Percentiles rank a stretch among this genome's conserved stretches.
These are phyloP conservation scores for Brasilioporus rufonigricans DNA, from an alignment of 768 basidiomycete genomes.

Conservation along the genomic window DNA sequence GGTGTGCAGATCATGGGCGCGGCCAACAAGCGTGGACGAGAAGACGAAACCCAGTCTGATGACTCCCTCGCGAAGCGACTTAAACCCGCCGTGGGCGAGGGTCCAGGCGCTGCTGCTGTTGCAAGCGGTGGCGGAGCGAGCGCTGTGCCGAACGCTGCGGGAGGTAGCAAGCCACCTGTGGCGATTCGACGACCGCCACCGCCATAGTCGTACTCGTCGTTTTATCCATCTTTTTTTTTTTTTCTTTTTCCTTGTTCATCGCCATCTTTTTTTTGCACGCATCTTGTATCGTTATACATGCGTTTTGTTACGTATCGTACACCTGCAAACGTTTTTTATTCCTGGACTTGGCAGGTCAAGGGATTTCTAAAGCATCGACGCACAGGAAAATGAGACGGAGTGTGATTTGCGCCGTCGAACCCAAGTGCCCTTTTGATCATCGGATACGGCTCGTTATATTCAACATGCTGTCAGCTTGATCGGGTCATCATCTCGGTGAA, in stretches of 20 bases:
- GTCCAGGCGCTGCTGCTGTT: no score
- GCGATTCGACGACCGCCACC: conserved; percentile 33
- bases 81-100: conserved; percentile 49
- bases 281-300: conserved; percentile 24
- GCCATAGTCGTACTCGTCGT: neutral
- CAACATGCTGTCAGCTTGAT: no score
- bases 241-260: neutral
- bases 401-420: no score
- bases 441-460: no score
- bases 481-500: no score
- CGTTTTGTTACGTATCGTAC: neutral
- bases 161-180: conserved; percentile 34
- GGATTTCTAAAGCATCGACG: no score
- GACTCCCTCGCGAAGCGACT: conserved; percentile 66
- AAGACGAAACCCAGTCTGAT: conserved; percentile 47
- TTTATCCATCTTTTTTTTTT: neutral
- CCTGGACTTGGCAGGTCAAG: neutral
- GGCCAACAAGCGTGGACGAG: conserved; percentile 61
- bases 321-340: neutral
- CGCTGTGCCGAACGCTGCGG: neutral
- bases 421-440: no score
- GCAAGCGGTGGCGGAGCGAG: neutral
- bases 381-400: no score
- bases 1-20: conserved; percentile 64
- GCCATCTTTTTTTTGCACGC: neutral